Evolutionary conservation across 2,329 filamentous ascomycete genomes (phyloP).

Genomic region (Penicillium brevicompactum): DNA sequence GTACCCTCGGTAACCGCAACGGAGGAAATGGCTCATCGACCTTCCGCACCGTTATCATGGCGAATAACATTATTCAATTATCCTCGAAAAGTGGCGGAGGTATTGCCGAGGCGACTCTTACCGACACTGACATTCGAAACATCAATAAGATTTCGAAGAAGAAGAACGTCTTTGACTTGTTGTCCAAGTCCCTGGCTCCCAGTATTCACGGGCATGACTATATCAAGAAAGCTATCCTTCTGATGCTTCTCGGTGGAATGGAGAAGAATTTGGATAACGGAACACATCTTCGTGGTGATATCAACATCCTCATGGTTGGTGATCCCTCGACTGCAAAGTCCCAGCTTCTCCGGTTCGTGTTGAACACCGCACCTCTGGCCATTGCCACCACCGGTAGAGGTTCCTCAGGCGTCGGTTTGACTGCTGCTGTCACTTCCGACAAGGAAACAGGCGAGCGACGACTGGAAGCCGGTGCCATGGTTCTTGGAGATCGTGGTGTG

Average conservation of each 20-base stretch:
- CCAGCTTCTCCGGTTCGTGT: constrained; percentile 92
- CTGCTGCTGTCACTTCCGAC: constrained; percentile 91
- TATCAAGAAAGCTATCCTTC: constrained; percentile 94
- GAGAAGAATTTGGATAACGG: constrained; percentile 99
- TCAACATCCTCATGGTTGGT: constrained; percentile 99
- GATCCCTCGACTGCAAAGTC: constrained; percentile 98
- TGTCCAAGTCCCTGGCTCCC: constrained; percentile 91
- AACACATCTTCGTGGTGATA: constrained; percentile 95
- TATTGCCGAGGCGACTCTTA: constrained; percentile 87
- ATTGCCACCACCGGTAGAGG: constrained; percentile 97
- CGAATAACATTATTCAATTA: constrained; percentile 91
- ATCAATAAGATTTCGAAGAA: constrained; percentile 98
- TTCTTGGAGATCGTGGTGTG: constrained; percentile 92
- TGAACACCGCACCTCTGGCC: constrained; percentile 93
- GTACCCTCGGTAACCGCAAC: constrained; percentile 92
- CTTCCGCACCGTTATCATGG: constrained; percentile 90
- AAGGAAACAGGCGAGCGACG: constrained; percentile 96
- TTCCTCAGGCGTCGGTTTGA: constrained; percentile 96
- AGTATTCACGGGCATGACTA: constrained; percentile 97
- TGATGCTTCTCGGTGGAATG: constrained; percentile 93
- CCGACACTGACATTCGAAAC: constrained; percentile 95
- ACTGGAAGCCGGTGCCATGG: constrained; percentile 97
- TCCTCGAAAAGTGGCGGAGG: constrained; percentile 96
- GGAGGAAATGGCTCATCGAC: constrained; percentile 86
- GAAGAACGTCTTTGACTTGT: constrained; percentile 85